Evolutionary conservation across 768 basidiomycete genomes (phyloP), one percentile per base, ranked within the genome.

Genomic region (Tremella yokohamensis): DNA sequence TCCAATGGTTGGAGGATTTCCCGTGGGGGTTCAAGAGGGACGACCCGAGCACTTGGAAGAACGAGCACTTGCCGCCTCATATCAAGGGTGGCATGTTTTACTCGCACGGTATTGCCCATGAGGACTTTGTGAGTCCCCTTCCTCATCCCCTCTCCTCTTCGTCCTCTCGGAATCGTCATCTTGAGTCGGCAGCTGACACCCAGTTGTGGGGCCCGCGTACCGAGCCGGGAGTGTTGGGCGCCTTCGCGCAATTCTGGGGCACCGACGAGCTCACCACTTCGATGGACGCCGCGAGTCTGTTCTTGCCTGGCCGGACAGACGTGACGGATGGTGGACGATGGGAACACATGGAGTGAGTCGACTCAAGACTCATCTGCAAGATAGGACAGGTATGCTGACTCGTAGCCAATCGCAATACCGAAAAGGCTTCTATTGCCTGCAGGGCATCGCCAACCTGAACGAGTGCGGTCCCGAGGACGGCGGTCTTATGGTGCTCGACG

Each of bases 381-480:
- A 11, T 4, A 11, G 29, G 29, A 34, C n/a, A n/a, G n/a, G 29
- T 11, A 11, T 34, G 29, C 29, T 34, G 29, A 34, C 29, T 34
- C 29, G 29, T 34, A 34, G 29, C 29, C 29, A 34, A 34, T 34
- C 29, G 29, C 29, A 34, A 34, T 34, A 34, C 29, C 29, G 29
- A 34, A 34, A 34, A 11, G 29, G 29, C 29, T 34, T 34, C 29
- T 34, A 34, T 11, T 34, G 29, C 29, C 29, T 34, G 29, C 29
- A 34, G 29, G 29, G 29, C 29, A 34, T 34, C 11, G 29, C 29
- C 29, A 34, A 34, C 29, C 29, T 34, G 29, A 34, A 34, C 29
- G 29, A 34, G 29, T 77, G 76, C 61, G 78, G 77, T 2, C 72
- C 73, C 1, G 58, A 75, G 45, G 78, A 79, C 47, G 78, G 78